These are phyloP conservation scores for Auriscalpium microsporum DNA, from an alignment of 768 basidiomycete genomes.

Conservation along the genomic window DNA sequence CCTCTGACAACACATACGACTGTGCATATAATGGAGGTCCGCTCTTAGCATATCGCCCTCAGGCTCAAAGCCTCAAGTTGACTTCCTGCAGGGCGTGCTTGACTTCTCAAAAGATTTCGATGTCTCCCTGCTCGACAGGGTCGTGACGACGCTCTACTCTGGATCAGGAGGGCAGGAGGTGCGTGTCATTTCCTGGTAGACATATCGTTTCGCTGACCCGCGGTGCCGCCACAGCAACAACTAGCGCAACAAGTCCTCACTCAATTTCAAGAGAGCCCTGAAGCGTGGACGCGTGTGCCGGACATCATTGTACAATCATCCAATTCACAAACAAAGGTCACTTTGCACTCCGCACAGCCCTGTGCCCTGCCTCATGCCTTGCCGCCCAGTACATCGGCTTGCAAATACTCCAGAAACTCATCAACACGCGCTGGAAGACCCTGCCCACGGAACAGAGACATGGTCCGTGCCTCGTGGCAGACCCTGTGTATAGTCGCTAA, in stretches of 20 bases:
- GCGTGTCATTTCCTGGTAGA: slow-evolving; percentile 18
- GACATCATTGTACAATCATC: slow-evolving; percentile 79
- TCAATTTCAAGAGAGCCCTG: slow-evolving; percentile 92
- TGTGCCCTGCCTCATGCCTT: not conserved
- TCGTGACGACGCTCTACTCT: slow-evolving; percentile 87
- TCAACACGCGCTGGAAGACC: slow-evolving; percentile 92
- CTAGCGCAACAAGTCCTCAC: slow-evolving; percentile 92
- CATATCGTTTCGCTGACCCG: slow-evolving; percentile 1
- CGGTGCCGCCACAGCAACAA: slow-evolving; percentile 60
- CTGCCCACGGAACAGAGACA: slow-evolving; percentile 89
- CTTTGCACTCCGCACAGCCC: not conserved
- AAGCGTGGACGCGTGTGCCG: slow-evolving; percentile 95
- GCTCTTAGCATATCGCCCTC: too few relatives aligned
- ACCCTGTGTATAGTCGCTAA: slow-evolving; percentile 6
- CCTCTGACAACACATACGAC: not conserved
- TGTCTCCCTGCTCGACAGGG: slow-evolving; percentile 85
- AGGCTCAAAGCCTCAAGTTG: not conserved
- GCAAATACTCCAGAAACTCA: slow-evolving; percentile 93
- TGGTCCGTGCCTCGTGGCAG: slow-evolving; percentile 36
- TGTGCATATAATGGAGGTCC: too few relatives aligned
- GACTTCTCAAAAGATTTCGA: slow-evolving; percentile 94
- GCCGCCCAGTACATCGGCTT: slow-evolving; percentile 79
- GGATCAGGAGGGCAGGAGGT: slow-evolving; percentile 74
- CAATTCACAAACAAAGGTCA: slow-evolving; percentile 80
- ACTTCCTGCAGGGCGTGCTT: slow-evolving; percentile 57